Conservation (phyloP, 164 flowering plant species). For the Vitis vinifera region DNA sequence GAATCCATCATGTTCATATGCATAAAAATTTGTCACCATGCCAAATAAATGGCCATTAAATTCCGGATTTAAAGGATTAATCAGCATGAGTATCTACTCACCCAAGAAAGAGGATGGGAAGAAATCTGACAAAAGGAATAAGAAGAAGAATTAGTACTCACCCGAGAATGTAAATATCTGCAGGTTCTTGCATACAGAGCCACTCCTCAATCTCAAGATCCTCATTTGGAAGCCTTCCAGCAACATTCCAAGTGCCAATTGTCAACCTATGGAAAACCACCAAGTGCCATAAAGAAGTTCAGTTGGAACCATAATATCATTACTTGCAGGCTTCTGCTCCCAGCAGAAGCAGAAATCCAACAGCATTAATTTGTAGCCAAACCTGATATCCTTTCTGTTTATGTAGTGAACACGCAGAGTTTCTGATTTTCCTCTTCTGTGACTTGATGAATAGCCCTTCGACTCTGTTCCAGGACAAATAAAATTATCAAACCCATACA, state of each 20-base stretch:
- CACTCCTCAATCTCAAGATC: conserved; percentile 87
- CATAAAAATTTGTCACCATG: too few species aligned
- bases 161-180: conserved; percentile 92
- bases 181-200: conserved; percentile 73
- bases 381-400: conserved; percentile 91
- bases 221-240: conserved; percentile 71
- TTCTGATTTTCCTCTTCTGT: conserved; percentile 87
- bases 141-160: conserved; percentile 26
- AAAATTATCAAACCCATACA: neutral
- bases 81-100: neutral
- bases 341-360: neutral
- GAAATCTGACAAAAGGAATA: neutral
- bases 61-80: too few species aligned
- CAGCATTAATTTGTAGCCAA: conserved; percentile 19
- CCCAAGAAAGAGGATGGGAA: neutral
- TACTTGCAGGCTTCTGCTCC: neutral
- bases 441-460: conserved; percentile 38
- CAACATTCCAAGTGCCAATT: conserved; percentile 95
- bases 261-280: conserved; percentile 52
- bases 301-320: neutral
- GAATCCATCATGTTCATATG: too few species aligned
- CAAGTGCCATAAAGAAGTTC: conserved; percentile 1
- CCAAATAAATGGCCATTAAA: too few species aligned
- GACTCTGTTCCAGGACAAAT: conserved; percentile 3
- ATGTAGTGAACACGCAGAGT: conserved; percentile 85